These are phyloP conservation scores for Wickerhamiella infanticola DNA, from an alignment of 1,139 yeast genomes.

Conservation along the genomic window DNA sequence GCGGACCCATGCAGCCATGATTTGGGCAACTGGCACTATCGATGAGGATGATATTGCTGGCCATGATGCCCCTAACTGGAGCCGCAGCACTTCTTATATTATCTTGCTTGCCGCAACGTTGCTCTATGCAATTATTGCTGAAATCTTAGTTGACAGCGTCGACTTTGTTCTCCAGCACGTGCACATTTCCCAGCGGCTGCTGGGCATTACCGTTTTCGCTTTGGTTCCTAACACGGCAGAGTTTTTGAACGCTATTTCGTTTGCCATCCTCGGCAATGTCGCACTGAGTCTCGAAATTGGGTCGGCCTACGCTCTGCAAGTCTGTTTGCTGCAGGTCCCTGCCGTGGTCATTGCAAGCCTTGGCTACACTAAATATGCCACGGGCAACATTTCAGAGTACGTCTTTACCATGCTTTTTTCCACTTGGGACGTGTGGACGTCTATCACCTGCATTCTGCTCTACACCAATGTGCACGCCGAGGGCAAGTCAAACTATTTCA, in stretches of 20 bases:
- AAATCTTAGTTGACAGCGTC: constrained; percentile 83
- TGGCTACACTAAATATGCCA: constrained; percentile 16
- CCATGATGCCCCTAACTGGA: constrained; percentile 98
- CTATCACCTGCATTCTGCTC: constrained; percentile 69
- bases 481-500: constrained; percentile 90
- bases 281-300: constrained; percentile 92
- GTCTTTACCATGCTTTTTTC: constrained; percentile 84
- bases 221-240: constrained; percentile 95
- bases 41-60: constrained; percentile 31
- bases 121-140: constrained; percentile 85
- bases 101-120: constrained; percentile 74
- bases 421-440: constrained; percentile 85
- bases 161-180: constrained; percentile 68
- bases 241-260: constrained; percentile 89
- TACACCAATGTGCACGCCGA: constrained; percentile 93
- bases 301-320: constrained; percentile 92
- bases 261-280: constrained; percentile 91
- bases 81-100: constrained; percentile 68
- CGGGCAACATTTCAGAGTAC: constrained; percentile 25
- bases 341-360: constrained; percentile 70
- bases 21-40: constrained; percentile 54
- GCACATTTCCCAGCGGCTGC: constrained; percentile 74
- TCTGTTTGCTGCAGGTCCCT: constrained; percentile 88
- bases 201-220: constrained; percentile 90
- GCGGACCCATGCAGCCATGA: constrained; percentile 89